These are phyloP conservation scores for Metschnikowia borealis DNA, from an alignment of 805 yeast species.

Conservation along the genomic window DNA sequence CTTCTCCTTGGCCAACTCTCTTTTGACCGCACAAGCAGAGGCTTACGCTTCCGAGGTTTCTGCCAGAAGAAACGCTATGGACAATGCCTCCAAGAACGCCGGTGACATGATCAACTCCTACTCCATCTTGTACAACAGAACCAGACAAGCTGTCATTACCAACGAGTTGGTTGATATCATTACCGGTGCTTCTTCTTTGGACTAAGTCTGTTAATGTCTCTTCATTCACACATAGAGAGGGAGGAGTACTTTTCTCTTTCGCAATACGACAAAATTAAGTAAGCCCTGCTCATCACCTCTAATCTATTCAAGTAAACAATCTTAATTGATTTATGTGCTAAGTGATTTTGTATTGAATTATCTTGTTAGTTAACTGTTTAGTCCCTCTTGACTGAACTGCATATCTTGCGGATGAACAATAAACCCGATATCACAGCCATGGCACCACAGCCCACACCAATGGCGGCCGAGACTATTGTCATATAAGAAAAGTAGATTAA, in stretches of 20 bases:
- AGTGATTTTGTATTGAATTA: no score
- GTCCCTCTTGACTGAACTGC: constrained; percentile 55
- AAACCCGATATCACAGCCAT: constrained; percentile 67
- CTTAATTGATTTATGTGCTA: not conserved
- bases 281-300: not conserved
- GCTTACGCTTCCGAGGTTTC: constrained; percentile 97
- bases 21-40: constrained; percentile 90
- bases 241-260: not conserved
- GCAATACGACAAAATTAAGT: constrained; percentile 4
- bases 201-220: constrained; percentile 40
- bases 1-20: constrained; percentile 85
- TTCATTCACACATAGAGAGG: constrained; percentile 1
- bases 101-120: constrained; percentile 96
- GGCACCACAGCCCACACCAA: constrained; percentile 73
- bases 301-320: no score
- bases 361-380: constrained; percentile 19
- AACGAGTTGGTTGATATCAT: constrained; percentile 99
- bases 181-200: constrained; percentile 99
- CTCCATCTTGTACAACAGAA: constrained; percentile 97
- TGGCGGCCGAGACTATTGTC: constrained; percentile 54
- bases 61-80: constrained; percentile 99
- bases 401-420: constrained; percentile 59
- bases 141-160: constrained; percentile 22
- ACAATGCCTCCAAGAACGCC: constrained; percentile 98
- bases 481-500: constrained; percentile 71